phyloP scores from a whole-genome alignment of 768 basidiomycete species.

The Boletus pseudopeckii region DNA sequence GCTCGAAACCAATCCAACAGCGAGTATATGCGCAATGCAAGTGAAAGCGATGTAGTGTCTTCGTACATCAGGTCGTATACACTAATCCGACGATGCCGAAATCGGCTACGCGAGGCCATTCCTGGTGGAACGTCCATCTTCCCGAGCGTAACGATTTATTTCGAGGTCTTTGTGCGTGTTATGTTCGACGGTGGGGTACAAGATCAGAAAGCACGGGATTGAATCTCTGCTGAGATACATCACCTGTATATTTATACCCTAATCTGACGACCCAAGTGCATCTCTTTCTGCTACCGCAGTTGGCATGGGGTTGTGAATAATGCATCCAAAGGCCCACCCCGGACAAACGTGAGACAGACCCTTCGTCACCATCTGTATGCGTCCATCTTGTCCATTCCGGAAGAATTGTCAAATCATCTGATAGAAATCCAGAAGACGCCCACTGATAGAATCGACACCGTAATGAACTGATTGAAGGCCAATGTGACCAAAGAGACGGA shows the following conservation, averaged over 20 bases:
- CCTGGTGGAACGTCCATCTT: neutral
- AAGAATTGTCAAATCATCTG: neutral
- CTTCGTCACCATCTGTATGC: slow-evolving; percentile 10
- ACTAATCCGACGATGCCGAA: slow-evolving; percentile 17
- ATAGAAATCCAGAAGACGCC: too few relatives aligned
- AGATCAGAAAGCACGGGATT: neutral
- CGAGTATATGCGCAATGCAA: neutral
- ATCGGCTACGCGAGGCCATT: neutral
- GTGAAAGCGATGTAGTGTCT: neutral
- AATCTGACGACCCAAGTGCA: neutral
- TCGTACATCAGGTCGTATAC: slow-evolving; percentile 25
- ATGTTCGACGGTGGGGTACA: neutral
- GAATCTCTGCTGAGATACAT: neutral
- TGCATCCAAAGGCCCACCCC: neutral
- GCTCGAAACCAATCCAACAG: neutral
- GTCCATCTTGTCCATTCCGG: neutral
- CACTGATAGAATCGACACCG: too few relatives aligned
- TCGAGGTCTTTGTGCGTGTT: neutral
- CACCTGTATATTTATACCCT: slow-evolving; percentile 18
- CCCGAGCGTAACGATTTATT: neutral
- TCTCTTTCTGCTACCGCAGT: slow-evolving; percentile 5
- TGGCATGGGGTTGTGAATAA: neutral
- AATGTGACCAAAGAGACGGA: neutral
- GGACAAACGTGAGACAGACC: neutral
- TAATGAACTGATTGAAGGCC: too few relatives aligned